Evolutionary conservation across 305 asterid species (phyloP), one percentile per base, ranked within the genome.

Genomic region (Coffea humblotiana): DNA sequence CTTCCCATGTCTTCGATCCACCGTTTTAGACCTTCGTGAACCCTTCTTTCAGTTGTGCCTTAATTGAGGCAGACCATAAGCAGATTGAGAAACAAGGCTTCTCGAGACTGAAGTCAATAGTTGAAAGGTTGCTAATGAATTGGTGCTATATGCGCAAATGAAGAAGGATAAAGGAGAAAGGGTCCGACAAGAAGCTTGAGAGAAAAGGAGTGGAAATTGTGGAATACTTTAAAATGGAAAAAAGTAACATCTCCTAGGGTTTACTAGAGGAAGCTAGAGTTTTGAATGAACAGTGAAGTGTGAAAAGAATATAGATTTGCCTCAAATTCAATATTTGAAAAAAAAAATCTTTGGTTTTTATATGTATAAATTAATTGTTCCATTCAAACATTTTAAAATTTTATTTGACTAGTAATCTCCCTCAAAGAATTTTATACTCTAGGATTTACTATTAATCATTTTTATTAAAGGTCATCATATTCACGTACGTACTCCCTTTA

Each of bases 1-100:
- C 90, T 93, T 90, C 72, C 95, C 97, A 85, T 89, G 83, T 79
- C 87, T 86, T 58, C 85, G 84, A 84, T 85, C 90, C 89, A 86
- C 84, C 40, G 43, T 85, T 49, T 52, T 48, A 11, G 48, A 64
- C 29, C 5, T 27, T 18, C 29, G n/a, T 47, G 40, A 71, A 45
- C 40, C 21, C 58, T 52, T 14, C 58, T 51, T 48, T 52, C 23
- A 40, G 4, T 12, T 3, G 15, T 27, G 47, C 29, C 40, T 72
- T 47, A 65, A 9, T 32, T 47, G 12, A 21, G 45, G 48, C 49
- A 40, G 49, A 66, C 8, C 0, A 23, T 0, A 69, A 69, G 60
- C 75, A 71, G 60, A n/a, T 47, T 19, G 60, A 71, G 14, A 47
- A 8, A 23, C 21, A 35, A 9, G 11, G 21, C 58, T 52, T 52